A percentile compares a stretch with the other conserved stretches of the same genome.
These are phyloP conservation scores for Naumovozyma castellii DNA, from an alignment of 805 yeast genomes.

Conservation along the genomic window DNA sequence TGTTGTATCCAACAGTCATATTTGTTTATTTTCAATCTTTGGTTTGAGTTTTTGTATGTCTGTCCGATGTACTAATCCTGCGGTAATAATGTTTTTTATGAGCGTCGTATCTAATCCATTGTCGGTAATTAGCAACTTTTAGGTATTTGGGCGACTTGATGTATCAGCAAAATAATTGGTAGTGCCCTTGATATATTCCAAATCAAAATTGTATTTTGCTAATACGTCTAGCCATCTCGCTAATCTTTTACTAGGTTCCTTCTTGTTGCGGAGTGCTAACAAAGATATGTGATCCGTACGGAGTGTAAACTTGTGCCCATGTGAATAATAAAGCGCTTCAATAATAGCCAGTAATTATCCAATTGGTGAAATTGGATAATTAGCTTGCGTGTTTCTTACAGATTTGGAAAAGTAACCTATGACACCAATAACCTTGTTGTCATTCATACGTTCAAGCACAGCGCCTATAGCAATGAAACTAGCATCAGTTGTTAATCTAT, in stretches of 20 bases:
- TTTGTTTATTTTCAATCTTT: no score
- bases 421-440: constrained; percentile 5
- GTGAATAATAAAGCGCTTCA: constrained; percentile 2
- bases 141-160: neutral
- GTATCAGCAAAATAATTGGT: constrained; percentile 12
- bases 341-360: constrained; percentile 6
- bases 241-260: constrained; percentile 7
- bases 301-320: constrained; percentile 3
- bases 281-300: constrained; percentile 5
- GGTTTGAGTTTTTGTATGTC: no score
- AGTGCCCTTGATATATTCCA: constrained; percentile 7
- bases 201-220: constrained; percentile 7
- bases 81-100: no score
- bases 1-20: no score
- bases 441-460: constrained; percentile 6
- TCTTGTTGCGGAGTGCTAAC: constrained; percentile 2
- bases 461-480: constrained; percentile 4
- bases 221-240: constrained; percentile 6
- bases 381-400: constrained; percentile 3
- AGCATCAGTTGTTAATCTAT: constrained; percentile 7
- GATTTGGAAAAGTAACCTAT: constrained; percentile 6
- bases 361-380: constrained; percentile 4
- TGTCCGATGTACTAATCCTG: no score
- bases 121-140: no score
- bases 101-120: no score